phyloP scores from a whole-genome alignment of 306 rosid genomes.

The Dalbergia cultrata region DNA sequence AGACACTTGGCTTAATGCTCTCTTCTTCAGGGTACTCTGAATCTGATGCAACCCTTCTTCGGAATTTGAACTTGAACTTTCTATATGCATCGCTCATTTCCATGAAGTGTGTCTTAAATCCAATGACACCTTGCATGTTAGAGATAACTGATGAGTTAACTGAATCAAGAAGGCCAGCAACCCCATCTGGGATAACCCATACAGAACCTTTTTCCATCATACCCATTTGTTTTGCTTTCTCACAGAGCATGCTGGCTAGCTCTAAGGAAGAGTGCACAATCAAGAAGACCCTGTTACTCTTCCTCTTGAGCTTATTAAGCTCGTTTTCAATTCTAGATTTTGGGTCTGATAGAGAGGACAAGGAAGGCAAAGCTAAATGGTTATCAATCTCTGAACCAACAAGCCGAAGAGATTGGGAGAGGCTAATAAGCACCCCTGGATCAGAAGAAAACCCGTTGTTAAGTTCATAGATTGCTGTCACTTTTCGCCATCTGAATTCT shows the following conservation, averaged over 20 bases:
- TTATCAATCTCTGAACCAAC: constrained; percentile 59
- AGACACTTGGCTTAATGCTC: constrained; percentile 58
- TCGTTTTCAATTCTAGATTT: constrained; percentile 48
- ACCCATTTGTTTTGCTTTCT: constrained; percentile 61
- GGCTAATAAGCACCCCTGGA: constrained; percentile 36
- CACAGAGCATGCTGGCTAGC: constrained; percentile 48
- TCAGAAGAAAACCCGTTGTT: constrained; percentile 34
- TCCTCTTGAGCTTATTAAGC: constrained; percentile 51
- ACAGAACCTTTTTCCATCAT: constrained; percentile 69
- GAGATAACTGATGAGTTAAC: constrained; percentile 50
- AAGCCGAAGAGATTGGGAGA: constrained; percentile 59
- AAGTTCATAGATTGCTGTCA: constrained; percentile 54
- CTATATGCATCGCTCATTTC: constrained; percentile 43
- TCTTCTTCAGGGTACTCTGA: constrained; percentile 69
- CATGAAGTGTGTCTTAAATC: constrained; percentile 55
- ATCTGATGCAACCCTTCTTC: constrained; percentile 44
- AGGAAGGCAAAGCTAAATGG: constrained; percentile 49
- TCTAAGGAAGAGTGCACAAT: constrained; percentile 61
- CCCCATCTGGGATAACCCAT: constrained; percentile 65
- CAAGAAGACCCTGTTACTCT: constrained; percentile 62
- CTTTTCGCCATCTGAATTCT: constrained; percentile 61
- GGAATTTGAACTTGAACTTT: constrained; percentile 57
- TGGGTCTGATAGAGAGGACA: constrained; percentile 52
- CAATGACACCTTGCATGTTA: constrained; percentile 73
- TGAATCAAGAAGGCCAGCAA: constrained; percentile 59